These are phyloP conservation scores for Thalassiosira profunda DNA, from an alignment of 108 stramenopile genomes.

Conservation along the genomic window DNA sequence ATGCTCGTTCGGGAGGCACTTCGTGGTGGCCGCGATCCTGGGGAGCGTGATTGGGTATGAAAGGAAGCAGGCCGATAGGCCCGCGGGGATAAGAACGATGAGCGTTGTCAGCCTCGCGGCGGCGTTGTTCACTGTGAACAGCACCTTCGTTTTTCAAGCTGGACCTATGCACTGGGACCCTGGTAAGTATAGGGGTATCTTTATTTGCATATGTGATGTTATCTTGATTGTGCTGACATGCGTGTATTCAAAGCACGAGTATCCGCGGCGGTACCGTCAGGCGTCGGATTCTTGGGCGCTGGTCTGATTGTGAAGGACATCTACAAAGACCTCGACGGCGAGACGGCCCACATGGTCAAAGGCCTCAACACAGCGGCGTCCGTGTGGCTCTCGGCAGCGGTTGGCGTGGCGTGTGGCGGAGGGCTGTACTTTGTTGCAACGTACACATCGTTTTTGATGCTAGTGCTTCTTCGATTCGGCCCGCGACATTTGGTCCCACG, in stretches of 20 bases:
- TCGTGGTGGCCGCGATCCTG: too few relatives aligned
- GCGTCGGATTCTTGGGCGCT: slow-evolving; percentile 53
- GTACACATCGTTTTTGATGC: slow-evolving; percentile 24
- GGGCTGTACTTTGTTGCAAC: slow-evolving; percentile 43
- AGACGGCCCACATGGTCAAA: slow-evolving; percentile 42
- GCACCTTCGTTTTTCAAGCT: slow-evolving; percentile 73
- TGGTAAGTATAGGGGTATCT: too few relatives aligned
- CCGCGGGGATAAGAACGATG: slow-evolving; percentile 95
- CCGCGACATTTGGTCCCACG: too few relatives aligned
- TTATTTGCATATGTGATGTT: too few relatives aligned
- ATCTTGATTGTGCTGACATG: too few relatives aligned
- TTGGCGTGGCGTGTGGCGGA: slow-evolving; percentile 40
- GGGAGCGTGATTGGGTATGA: slow-evolving; percentile 88
- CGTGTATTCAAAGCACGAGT: too few relatives aligned
- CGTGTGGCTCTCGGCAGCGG: slow-evolving; percentile 26
- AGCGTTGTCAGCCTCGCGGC: slow-evolving; percentile 82
- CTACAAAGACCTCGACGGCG: slow-evolving; percentile 18
- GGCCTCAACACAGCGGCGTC: slow-evolving; percentile 53
- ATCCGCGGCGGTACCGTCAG: slow-evolving; percentile 51
- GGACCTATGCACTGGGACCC: slow-evolving; percentile 86
- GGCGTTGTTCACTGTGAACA: slow-evolving; percentile 86
- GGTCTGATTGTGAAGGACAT: slow-evolving; percentile 54
- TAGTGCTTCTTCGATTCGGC: slow-evolving; percentile 23
- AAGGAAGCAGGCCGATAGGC: slow-evolving; percentile 82
- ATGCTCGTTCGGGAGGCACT: too few relatives aligned